phyloP scores from a whole-genome alignment of 1,284 basidiomycete species.

The Papiliotrema nemorosa region DNA sequence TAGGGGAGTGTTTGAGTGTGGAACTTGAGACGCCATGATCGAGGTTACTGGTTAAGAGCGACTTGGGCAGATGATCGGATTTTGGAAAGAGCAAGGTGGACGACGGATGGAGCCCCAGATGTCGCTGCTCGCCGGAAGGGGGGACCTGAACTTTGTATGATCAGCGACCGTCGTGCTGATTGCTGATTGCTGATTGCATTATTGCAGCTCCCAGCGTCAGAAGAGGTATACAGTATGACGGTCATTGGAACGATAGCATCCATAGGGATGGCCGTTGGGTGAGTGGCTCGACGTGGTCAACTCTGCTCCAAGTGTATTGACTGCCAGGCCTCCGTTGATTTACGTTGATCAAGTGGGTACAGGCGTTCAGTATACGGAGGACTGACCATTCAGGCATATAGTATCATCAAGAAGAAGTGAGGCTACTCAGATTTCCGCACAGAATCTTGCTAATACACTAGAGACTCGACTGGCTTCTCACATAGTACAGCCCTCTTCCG shows the following conservation, averaged over 20 bases:
- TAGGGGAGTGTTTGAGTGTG: conserved; percentile 38
- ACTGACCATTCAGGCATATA: conserved; percentile 40
- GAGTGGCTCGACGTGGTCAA: conserved; percentile 12
- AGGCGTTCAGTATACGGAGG: not conserved
- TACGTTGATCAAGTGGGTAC: conserved; percentile 49
- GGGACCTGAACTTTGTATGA: too few species aligned
- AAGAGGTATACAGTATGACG: not conserved
- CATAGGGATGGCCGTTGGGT: conserved; percentile 50
- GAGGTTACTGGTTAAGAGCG: not conserved
- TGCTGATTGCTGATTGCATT: too few species aligned
- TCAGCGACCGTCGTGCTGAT: too few species aligned
- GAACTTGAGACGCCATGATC: conserved; percentile 44
- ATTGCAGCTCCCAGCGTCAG: too few species aligned
- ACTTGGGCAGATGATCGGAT: not conserved
- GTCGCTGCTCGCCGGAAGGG: too few species aligned
- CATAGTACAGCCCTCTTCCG: conserved; percentile 26
- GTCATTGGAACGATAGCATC: conserved; percentile 39
- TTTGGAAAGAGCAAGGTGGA: not conserved
- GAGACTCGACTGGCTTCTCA: conserved; percentile 49
- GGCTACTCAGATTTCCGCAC: too few species aligned
- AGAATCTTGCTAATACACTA: conserved; percentile 8
- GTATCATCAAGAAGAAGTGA: conserved; percentile 51
- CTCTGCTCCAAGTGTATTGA: conserved; percentile 1
- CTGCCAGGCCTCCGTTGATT: conserved; percentile 49
- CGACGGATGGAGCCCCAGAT: not conserved